phyloP scores from a whole-genome alignment of 495 filamentous ascomycete genomes.

The Chaetomium fimeti region DNA sequence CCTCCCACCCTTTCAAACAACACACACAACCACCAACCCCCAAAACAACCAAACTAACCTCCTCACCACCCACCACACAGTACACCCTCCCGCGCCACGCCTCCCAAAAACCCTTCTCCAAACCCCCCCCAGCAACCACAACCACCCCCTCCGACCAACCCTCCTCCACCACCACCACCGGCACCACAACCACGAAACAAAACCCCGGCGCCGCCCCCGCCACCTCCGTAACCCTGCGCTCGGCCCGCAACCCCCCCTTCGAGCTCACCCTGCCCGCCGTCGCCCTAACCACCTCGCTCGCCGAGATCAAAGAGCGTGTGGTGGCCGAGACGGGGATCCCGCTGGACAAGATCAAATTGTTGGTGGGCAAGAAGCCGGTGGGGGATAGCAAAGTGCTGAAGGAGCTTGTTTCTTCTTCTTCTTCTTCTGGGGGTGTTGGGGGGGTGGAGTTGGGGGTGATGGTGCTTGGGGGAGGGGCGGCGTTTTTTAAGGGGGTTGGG shows the following conservation, averaged over 20 bases:
- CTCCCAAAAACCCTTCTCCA: slow-evolving; percentile 23
- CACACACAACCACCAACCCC: no score
- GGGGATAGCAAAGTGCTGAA: slow-evolving; percentile 63
- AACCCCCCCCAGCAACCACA: slow-evolving; percentile 6
- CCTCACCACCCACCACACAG: slow-evolving; percentile 32
- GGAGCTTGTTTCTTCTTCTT: slow-evolving; percentile 43
- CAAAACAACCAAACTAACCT: neutral
- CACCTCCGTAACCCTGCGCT: slow-evolving; percentile 59
- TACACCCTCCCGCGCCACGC: slow-evolving; percentile 51
- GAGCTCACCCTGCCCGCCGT: slow-evolving; percentile 57
- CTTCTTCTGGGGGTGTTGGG: slow-evolving; percentile 27
- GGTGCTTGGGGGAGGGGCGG: slow-evolving; percentile 68
- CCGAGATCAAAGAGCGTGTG: slow-evolving; percentile 68
- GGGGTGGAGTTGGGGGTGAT: slow-evolving; percentile 76
- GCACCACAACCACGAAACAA: neutral
- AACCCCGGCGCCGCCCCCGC: slow-evolving; percentile 48
- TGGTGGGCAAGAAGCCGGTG: slow-evolving; percentile 80
- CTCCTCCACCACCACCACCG: neutral
- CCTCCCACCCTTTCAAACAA: neutral
- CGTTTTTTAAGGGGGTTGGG: neutral
- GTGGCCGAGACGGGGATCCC: slow-evolving; percentile 49
- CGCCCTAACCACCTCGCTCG: slow-evolving; percentile 59
- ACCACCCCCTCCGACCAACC: neutral
- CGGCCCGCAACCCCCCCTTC: slow-evolving; percentile 68
- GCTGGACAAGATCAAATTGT: slow-evolving; percentile 73